Evolutionary conservation across 2,329 filamentous ascomycete species (phyloP), one percentile per base, ranked within the genome.

Genomic region (Periconia sp.): DNA sequence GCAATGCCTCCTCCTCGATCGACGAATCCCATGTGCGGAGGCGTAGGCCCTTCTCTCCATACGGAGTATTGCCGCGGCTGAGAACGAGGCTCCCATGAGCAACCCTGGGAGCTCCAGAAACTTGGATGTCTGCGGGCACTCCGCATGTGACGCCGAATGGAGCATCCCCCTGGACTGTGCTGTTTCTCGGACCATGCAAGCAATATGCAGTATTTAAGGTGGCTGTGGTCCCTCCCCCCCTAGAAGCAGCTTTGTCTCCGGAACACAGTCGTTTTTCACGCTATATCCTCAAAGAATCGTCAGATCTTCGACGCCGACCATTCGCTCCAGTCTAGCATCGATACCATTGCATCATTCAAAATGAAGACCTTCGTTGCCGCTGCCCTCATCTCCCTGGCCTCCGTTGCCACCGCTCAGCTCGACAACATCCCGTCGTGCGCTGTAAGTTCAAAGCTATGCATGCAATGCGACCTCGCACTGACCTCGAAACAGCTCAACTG

Each of bases 331-430:
- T 40, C 18, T 32, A 36, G 31, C 44, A 40, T 36, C 41, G 48
- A 37, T 30, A 43, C 26, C 34, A 39, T 43, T 23, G 46, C 41
- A 52, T 32, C 32, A 45, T 29, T 54, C 65, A 70, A 50, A 26
- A 71, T 70, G 68, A 70, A 70, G 66, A 60, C 61, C 57, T 67
- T 66, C 54, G 51, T 56, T 51, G 52, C 62, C 41, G 63, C 66
- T 34, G 50, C 72, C 57, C 56, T 71, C 43, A 51, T 77, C 44
- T 66, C 73, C 53, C 59, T 73, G 56, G 72, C 74, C 61, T 61
- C 69, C 43, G 65, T 78, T 49, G 74, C 68, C 61, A 61, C 65
- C 43, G 74, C 75, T 43, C 76, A 78, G 66, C 59, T 76, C 22
- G 63, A 67, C 30, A 53, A 75, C 50, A 65, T 79, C 31, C 76